A percentile compares a stretch with the other conserved stretches of the same genome.
phyloP scores from a whole-genome alignment of 805 yeast species.

The Candida verbasci region DNA sequence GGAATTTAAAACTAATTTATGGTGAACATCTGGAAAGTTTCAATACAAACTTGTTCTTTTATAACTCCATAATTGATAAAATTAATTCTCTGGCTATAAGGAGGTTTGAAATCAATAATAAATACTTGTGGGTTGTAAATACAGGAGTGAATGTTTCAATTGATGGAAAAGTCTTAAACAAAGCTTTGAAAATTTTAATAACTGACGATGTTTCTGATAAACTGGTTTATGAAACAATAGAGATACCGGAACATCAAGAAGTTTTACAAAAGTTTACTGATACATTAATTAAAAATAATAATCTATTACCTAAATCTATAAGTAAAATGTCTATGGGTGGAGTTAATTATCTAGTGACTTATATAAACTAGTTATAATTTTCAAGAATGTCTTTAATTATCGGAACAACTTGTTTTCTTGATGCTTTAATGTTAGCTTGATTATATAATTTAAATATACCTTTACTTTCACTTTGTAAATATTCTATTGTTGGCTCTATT shows the following conservation, averaged over 20 bases:
- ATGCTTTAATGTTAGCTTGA: constrained; percentile 51
- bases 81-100: constrained; percentile 36
- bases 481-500: constrained; percentile 11
- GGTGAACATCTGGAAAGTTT: constrained; percentile 20
- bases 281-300: constrained; percentile 14
- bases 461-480: background rate
- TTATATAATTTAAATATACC: constrained; percentile 34
- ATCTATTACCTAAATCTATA: constrained; percentile 15
- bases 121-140: constrained; percentile 32
- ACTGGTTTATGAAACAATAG: constrained; percentile 13
- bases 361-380: constrained; percentile 1
- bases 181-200: constrained; percentile 23
- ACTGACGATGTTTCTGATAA: constrained; percentile 15
- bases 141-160: constrained; percentile 28
- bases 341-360: constrained; percentile 7
- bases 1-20: constrained; percentile 43
- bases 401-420: constrained; percentile 88
- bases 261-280: constrained; percentile 13
- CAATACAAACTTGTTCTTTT: constrained; percentile 32
- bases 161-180: constrained; percentile 11
- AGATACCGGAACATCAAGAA: constrained; percentile 11
- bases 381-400: constrained; percentile 32
- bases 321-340: constrained; percentile 8
- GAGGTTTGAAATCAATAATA: constrained; percentile 19
- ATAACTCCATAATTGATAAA: constrained; percentile 35